phyloP scores from a whole-genome alignment of 2,329 filamentous ascomycete species.

The Fusarium decemcellulare region DNA sequence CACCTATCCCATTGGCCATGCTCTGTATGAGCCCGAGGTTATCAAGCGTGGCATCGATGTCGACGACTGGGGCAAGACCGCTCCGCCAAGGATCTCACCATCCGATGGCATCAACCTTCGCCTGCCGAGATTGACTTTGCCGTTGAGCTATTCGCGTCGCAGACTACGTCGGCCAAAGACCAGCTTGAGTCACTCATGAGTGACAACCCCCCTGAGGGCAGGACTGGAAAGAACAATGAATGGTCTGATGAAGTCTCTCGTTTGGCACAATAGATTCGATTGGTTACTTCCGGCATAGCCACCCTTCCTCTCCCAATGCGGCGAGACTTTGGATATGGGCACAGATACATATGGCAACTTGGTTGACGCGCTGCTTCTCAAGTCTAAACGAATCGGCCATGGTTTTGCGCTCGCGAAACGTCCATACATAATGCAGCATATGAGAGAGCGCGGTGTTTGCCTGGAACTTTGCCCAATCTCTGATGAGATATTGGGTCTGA shows the following conservation, averaged over 20 bases:
- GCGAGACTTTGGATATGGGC: conserved; percentile 79
- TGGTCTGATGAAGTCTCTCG: conserved; percentile 98
- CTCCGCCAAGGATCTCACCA: conserved; percentile 82
- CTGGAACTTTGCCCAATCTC: conserved; percentile 84
- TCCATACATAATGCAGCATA: conserved; percentile 74
- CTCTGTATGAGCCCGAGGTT: conserved; percentile 86
- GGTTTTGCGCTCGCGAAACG: conserved; percentile 79
- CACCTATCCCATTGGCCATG: conserved; percentile 92
- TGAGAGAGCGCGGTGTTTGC: conserved; percentile 75
- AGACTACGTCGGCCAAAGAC: conserved; percentile 82
- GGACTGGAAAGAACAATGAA: conserved; percentile 96
- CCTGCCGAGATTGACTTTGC: conserved; percentile 89
- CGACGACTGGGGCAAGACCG: conserved; percentile 87
- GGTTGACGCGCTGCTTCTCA: conserved; percentile 75
- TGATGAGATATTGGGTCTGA: conserved; percentile 81
- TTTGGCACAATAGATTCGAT: conserved; percentile 86
- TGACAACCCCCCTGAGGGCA: conserved; percentile 84
- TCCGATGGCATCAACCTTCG: conserved; percentile 92
- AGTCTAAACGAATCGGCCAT: conserved; percentile 80
- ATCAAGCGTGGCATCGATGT: conserved; percentile 80
- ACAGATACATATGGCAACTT: conserved; percentile 77
- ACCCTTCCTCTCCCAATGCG: conserved; percentile 85
- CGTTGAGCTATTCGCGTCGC: conserved; percentile 87
- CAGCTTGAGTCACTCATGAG: conserved; percentile 86
- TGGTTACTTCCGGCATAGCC: conserved; percentile 93